These are phyloP conservation scores for Macrolepiota dolichaula DNA, from an alignment of 768 basidiomycete species.

Conservation along the genomic window DNA sequence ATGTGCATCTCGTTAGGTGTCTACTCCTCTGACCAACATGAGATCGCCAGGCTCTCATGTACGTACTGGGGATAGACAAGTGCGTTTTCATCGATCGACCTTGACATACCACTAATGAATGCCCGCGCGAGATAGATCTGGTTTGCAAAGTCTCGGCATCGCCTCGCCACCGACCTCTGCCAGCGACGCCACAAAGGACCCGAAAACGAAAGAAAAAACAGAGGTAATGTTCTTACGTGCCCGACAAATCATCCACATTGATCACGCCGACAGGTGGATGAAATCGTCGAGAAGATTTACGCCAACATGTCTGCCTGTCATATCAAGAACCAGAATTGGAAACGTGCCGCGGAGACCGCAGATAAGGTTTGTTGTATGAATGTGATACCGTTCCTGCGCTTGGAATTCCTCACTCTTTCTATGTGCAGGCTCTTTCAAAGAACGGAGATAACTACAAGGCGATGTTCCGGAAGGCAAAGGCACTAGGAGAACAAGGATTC, in stretches of 20 bases:
- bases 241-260: not conserved
- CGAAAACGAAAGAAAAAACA: constrained; percentile 53
- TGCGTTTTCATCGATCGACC: constrained; percentile 27
- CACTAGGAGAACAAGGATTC: constrained; percentile 70
- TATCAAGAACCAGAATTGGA: constrained; percentile 77
- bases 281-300: constrained; percentile 77
- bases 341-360: constrained; percentile 75
- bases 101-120: not conserved
- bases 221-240: constrained; percentile 42
- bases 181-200: constrained; percentile 26
- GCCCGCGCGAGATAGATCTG: constrained; percentile 37
- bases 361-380: constrained; percentile 50
- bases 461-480: constrained; percentile 78
- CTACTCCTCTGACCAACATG: constrained; percentile 6
- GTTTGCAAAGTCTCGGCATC: constrained; percentile 51
- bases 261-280: constrained; percentile 51
- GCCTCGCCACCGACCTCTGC: constrained; percentile 24
- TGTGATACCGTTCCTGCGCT: not conserved
- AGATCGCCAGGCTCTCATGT: constrained; percentile 57
- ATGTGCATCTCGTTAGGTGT: constrained; percentile 11
- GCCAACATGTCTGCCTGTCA: constrained; percentile 86
- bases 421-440: constrained; percentile 61
- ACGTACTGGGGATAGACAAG: constrained; percentile 77
- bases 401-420: not conserved
- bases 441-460: constrained; percentile 79